Percentiles rank a stretch among this genome's conserved stretches.
Evolutionary conservation across 306 rosid genomes (phyloP).

Genomic region (barrel medic (Medicago truncatula)): DNA sequence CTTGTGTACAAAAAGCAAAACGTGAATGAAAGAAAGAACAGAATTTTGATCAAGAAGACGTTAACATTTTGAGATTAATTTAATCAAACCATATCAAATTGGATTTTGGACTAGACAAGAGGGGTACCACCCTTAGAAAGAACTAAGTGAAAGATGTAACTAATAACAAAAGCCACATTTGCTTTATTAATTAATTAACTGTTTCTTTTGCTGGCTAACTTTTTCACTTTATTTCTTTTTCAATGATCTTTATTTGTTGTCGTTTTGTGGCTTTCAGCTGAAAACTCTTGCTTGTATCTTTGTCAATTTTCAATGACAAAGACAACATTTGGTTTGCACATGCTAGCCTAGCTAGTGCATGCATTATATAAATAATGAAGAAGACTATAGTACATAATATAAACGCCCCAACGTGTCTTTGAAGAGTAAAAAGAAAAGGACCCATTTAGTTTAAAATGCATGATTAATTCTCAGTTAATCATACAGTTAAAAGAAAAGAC

Average conservation of each 20-base stretch:
- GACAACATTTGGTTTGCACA: constrained; percentile 30
- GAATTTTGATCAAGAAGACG: neutral
- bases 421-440: neutral
- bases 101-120: neutral
- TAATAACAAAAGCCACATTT: neutral
- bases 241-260: constrained; percentile 11
- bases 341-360: neutral
- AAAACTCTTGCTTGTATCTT: constrained; percentile 28
- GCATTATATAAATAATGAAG: neutral
- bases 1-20: neutral
- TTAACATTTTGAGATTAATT: constrained; percentile 6
- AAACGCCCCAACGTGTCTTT: no score
- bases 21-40: constrained; percentile 31
- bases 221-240: constrained; percentile 27
- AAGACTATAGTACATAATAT: neutral
- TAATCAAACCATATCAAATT: constrained; percentile 11
- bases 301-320: constrained; percentile 31
- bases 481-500: neutral
- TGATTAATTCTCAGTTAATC: neutral
- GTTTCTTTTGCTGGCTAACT: neutral
- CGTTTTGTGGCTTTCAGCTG: constrained; percentile 32
- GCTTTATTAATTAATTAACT: constrained; percentile 2
- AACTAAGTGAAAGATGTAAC: neutral
- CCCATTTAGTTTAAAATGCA: neutral
- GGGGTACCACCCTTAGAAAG: constrained; percentile 24